These are phyloP conservation scores for Mentha longifolia DNA, from an alignment of 257 asterid genomes.

Conservation along the genomic window DNA sequence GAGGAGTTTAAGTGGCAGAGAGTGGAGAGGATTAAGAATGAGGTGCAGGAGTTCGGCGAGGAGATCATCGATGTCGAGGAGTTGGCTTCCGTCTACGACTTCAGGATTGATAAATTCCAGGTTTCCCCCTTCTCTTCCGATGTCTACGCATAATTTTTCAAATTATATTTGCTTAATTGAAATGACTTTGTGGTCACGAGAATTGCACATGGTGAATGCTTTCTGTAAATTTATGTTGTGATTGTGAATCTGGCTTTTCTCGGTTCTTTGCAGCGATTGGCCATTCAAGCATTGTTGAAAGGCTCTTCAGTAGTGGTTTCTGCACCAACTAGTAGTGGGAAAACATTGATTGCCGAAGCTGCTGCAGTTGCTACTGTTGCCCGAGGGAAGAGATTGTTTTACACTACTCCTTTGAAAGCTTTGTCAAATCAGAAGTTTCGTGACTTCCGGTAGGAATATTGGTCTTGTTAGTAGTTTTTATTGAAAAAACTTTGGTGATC, in stretches of 20 bases:
- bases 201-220: not conserved
- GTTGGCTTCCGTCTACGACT: conserved; percentile 79
- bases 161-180: too few relatives aligned
- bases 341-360: conserved; percentile 99
- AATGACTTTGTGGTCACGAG: too few relatives aligned
- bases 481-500: conserved; percentile 14
- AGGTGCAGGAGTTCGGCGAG: conserved; percentile 87
- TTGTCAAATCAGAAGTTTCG: conserved; percentile 97
- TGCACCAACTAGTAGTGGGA: conserved; percentile 99
- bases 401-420: conserved; percentile 97
- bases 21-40: conserved; percentile 80
- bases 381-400: conserved; percentile 84
- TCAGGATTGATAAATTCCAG: conserved; percentile 97
- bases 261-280: conserved; percentile 51
- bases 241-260: not conserved
- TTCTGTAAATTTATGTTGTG: not conserved
- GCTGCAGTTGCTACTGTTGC: conserved; percentile 96
- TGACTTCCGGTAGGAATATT: conserved; percentile 75
- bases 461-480: conserved; percentile 7
- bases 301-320: conserved; percentile 98
- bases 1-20: conserved; percentile 95
- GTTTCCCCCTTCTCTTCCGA: conserved; percentile 33
- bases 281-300: conserved; percentile 84
- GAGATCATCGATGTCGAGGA: conserved; percentile 81
- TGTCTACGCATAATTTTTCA: not conserved